Percentiles rank a stretch among this genome's conserved stretches.
Evolutionary conservation across 2,329 filamentous ascomycete species (phyloP).

Genomic region (Ophidiomyces ophidiicola): DNA sequence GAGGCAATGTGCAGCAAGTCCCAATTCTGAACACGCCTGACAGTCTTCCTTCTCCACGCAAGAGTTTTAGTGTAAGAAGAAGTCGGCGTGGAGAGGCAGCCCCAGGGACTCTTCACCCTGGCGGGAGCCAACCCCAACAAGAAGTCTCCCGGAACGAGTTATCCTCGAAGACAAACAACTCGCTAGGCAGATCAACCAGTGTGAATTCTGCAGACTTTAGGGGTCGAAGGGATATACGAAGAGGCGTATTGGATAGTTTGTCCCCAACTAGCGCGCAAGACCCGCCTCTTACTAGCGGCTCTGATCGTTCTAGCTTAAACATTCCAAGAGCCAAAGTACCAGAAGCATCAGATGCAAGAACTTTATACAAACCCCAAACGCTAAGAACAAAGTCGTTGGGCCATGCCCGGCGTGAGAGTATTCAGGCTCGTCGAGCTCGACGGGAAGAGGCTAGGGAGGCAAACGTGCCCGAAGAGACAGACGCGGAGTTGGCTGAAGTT

Average conservation of each 20-base stretch:
- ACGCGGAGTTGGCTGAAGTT: conserved; percentile 57
- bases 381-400: conserved; percentile 75
- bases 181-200: conserved; percentile 74
- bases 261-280: conserved; percentile 46
- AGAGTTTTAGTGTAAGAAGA: conserved; percentile 76
- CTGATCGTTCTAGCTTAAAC: conserved; percentile 55
- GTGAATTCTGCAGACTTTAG: conserved; percentile 79
- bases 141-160: conserved; percentile 64
- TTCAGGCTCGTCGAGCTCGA: conserved; percentile 68
- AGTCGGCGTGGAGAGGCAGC: conserved; percentile 43
- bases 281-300: conserved; percentile 63
- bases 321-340: conserved; percentile 32
- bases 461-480: conserved; percentile 83
- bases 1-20: conserved; percentile 53
- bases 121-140: conserved; percentile 53
- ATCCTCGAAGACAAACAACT: conserved; percentile 50
- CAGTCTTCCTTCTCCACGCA: conserved; percentile 57
- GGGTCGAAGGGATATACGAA: conserved; percentile 45
- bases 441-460: conserved; percentile 61
- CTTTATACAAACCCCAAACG: conserved; percentile 48
- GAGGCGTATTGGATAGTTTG: conserved; percentile 43
- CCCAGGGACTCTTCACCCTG: conserved; percentile 46
- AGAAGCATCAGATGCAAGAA: conserved; percentile 44
- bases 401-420: conserved; percentile 80
- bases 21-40: conserved; percentile 68